A percentile compares a stretch with the other conserved stretches of the same genome.
Conservation (phyloP, 257 asterid genomes). For the Solanum chilense region DNA sequence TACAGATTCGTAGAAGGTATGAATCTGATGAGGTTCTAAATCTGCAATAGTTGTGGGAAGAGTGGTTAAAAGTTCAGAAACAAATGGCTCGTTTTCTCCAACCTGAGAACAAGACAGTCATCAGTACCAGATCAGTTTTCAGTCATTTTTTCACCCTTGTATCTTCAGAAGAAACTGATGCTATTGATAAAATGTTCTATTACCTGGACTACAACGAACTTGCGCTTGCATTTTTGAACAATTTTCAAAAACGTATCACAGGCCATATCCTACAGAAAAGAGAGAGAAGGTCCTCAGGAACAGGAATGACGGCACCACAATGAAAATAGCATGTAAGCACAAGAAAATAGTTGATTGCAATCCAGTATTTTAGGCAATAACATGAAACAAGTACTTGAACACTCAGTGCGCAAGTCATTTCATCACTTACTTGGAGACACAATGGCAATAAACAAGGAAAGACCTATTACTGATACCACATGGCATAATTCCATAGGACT, state of each 20-base stretch:
- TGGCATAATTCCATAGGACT: neutral
- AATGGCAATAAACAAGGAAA: neutral
- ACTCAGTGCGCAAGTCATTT: neutral
- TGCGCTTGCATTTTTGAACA: conserved; percentile 98
- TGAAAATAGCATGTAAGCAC: neutral
- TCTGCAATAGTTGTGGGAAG: conserved; percentile 84
- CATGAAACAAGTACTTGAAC: neutral
- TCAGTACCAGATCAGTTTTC: neutral
- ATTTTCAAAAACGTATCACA: conserved; percentile 96
- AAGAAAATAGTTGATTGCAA: neutral
- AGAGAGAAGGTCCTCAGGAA: neutral
- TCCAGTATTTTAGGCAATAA: neutral
- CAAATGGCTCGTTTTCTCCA: conserved; percentile 95
- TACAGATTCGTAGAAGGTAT: conserved; percentile 94
- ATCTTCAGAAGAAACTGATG: neutral
- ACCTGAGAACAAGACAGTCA: conserved; percentile 38
- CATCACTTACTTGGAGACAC: neutral
- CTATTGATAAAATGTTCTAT: neutral
- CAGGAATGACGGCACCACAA: neutral
- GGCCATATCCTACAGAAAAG: conserved; percentile 79
- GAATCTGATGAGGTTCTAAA: conserved; percentile 96
- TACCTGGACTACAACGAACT: conserved; percentile 85
- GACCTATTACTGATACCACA: neutral
- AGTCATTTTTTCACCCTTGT: neutral
- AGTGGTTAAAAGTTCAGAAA: conserved; percentile 77